Evolutionary conservation across 352 stramenopile species (phyloP), one percentile per base, ranked within the genome.

Genomic region (Pythium rishiriense): DNA sequence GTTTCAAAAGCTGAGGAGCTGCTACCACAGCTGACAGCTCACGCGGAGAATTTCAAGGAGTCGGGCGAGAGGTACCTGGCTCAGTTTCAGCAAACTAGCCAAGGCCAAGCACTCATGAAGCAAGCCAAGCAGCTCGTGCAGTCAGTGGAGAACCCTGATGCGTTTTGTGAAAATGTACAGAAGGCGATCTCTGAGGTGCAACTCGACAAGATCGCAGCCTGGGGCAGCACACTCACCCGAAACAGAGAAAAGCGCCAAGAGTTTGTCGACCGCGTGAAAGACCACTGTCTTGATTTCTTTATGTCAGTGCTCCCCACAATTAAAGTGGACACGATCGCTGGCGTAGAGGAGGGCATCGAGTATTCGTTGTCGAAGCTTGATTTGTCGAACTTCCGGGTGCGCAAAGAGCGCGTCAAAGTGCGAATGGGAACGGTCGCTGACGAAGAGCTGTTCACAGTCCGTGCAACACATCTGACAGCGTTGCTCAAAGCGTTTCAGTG

Each of bases 261-360:
- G 46, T 91, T 93, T 42, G 73, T 93, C 17, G 75, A 95, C 62
- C 76, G 74, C 21, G 74, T 95, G 62, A 95, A 95, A 50, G 77
- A 95, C 54, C 80, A 92, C 46, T 93, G 84, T 37, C 71, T 95
- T 8, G 84, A 95, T 61, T 95, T 95, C 46, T 90, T 95, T 57
- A 90, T 85, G 63, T 95, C 86, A 0, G 86, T 95, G 22, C 62
- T 95, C 22, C 86, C 86, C 29, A 85, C 84, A 33, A 91, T 95
- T 56, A 87, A 93, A 61, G 66, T 95, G 31, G 84, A 93, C 54
- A 91, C 81, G 39, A 91, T 95, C 63, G 76, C 79, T 14, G 86
- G 86, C 11, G 71, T 90, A 5, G 80, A 93, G 67, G 86, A 95
- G 56, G 77, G 79, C 15, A 68, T 93, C 17, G 83, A 80, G 29